Percentiles rank a stretch among this genome's conserved stretches.
These are phyloP conservation scores for Eimeria tenella DNA, from an alignment of 169 alveolate genomes.

Conservation along the genomic window DNA sequence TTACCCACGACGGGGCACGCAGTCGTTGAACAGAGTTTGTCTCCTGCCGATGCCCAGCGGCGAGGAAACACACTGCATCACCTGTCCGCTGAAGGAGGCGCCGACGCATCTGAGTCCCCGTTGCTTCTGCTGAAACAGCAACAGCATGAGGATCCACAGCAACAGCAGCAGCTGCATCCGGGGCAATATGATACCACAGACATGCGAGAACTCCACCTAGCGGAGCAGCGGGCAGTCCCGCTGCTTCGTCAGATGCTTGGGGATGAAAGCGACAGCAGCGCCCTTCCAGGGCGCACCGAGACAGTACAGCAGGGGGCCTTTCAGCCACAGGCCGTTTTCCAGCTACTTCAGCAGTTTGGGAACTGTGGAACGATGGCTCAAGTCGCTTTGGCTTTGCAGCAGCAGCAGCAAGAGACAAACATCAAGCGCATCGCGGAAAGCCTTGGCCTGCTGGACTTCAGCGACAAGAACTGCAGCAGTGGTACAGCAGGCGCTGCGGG, in stretches of 20 bases:
- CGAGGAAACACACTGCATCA: not conserved
- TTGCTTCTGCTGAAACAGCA: slow-evolving; percentile 27
- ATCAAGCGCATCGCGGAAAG: slow-evolving; percentile 41
- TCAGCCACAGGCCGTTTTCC: slow-evolving; percentile 11
- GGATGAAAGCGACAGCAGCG: slow-evolving; percentile 1
- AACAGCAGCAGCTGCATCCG: slow-evolving; percentile 43
- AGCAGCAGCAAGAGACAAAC: slow-evolving; percentile 63
- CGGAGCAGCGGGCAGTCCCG: not conserved
- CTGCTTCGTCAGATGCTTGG: not conserved
- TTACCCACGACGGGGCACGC: not conserved
- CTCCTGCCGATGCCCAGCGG: not conserved
- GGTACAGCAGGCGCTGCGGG: not conserved
- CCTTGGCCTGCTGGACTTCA: slow-evolving; percentile 51
- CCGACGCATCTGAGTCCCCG: not conserved
- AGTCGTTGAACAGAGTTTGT: not conserved
- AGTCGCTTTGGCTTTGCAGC: slow-evolving; percentile 12
- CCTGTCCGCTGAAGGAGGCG: not conserved
- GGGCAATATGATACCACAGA: not conserved
- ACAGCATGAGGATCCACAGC: slow-evolving; percentile 5
- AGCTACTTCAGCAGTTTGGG: not conserved
- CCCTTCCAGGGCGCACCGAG: not conserved
- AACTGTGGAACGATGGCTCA: not conserved
- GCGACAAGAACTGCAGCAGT: not conserved
- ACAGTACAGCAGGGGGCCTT: not conserved
- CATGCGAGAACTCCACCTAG: not conserved